Percentiles rank a stretch among this genome's conserved stretches.
These are phyloP conservation scores for Peniophora sp. DNA, from an alignment of 1,284 basidiomycete genomes.

Conservation along the genomic window DNA sequence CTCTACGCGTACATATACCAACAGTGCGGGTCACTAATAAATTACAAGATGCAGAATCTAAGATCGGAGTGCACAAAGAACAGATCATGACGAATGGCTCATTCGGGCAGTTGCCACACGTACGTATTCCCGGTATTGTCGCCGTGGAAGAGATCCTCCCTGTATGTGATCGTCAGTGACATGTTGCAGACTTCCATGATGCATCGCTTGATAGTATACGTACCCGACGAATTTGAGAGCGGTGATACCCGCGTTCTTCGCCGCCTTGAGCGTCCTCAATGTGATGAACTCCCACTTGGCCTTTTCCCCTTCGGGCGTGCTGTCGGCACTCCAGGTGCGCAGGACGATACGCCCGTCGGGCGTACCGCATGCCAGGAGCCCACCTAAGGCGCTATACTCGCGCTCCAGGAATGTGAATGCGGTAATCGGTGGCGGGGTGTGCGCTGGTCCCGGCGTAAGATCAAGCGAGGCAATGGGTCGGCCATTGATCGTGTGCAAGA, in stretches of 20 bases:
- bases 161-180: conserved; percentile 17
- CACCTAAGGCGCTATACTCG: conserved; percentile 62
- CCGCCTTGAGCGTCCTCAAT: conserved; percentile 52
- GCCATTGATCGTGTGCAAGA: conserved; percentile 79
- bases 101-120: conserved; percentile 55
- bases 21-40: too few relatives aligned
- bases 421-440: conserved; percentile 30
- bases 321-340: conserved; percentile 68
- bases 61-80: too few relatives aligned
- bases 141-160: conserved; percentile 58
- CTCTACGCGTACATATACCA: too few relatives aligned
- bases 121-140: conserved; percentile 59
- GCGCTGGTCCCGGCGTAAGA: conserved; percentile 36
- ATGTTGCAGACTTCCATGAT: conserved; percentile 1
- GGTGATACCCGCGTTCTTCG: conserved; percentile 42
- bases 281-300: conserved; percentile 69
- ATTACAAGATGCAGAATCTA: too few relatives aligned
- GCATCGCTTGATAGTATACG: conserved; percentile 16
- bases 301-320: conserved; percentile 51
- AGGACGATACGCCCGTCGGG: conserved; percentile 61
- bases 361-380: conserved; percentile 58
- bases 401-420: conserved; percentile 76
- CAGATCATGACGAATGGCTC: not conserved
- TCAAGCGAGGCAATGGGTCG: conserved; percentile 62
- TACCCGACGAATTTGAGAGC: conserved; percentile 67